Base-by-base conservation (phyloP, 2,329 filamentous ascomycete genomes). In the Cladosporium sp. region DNA sequence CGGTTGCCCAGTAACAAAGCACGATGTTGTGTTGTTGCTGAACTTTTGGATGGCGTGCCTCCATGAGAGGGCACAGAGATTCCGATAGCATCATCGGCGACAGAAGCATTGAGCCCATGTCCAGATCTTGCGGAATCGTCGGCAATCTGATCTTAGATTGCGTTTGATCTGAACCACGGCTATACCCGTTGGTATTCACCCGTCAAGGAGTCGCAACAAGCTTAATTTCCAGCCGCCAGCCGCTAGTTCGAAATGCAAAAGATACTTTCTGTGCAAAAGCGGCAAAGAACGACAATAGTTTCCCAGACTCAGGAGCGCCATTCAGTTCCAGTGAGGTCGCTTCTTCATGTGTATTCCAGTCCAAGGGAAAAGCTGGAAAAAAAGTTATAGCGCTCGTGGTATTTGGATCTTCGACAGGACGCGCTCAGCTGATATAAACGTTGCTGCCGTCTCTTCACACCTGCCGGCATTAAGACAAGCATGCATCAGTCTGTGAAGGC, bases 401-500 rank as follows among this genome's bases (percentile, higher is more conserved):
- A 18, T 52, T 18, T 12, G 5, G 5, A 3, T 34, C 14, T 24
- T 34, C 18, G 26, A 55, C 28, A 34, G 18, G 30, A 6, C 30
- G 28, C 28, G 52, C 18, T 47, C n/a, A 32, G 30, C 1, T 21
- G 26, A 55, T n/a, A 55, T 55, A 14, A 21, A 55, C 52, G 52
- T 34, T 34, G 14, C 52, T 2, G 10, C 15, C 26, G 26, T 34
- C 30, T 55, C 52, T 55, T 55, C 52, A 55, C 52, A 21, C n/a
- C 52, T 12, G 52, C 30, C 21, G 52, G n/a, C n/a, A 55, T 55
- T 32, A 34, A 55, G 52, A 55, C 52, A 55, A 55, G 18, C 52
- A 21, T 34, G 52, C 52, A 55, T 55, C 28, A n/a, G 4, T 12
- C 52, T 24, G 52, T 55, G 52, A 34, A 55, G 30, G 52, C n/a